phyloP scores from a whole-genome alignment of 345 rosid species.

The Euphorbia lathyris region DNA sequence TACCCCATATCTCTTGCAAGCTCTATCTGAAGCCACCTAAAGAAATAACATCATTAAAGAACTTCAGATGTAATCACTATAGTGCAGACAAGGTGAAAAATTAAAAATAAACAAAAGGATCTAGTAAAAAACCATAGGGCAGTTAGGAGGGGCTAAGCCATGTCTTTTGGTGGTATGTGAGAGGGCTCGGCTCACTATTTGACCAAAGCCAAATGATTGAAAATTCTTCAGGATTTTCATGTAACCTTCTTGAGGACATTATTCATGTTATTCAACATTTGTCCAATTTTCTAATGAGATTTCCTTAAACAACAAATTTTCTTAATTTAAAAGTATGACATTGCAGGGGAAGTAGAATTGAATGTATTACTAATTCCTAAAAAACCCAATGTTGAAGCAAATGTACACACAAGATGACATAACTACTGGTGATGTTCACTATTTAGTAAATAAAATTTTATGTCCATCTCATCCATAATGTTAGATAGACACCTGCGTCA shows the following conservation, averaged over 20 bases:
- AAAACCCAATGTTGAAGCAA: background rate
- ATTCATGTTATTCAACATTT: background rate
- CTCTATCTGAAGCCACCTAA: slow-evolving; percentile 94
- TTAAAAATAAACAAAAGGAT: slow-evolving; percentile 4
- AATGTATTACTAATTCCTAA: background rate
- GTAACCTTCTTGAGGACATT: background rate
- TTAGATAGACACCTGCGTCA: background rate
- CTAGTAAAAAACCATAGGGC: background rate
- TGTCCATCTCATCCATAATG: background rate
- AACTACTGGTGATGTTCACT: background rate
- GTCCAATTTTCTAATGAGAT: background rate
- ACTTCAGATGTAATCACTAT: slow-evolving; percentile 35
- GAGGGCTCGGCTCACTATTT: background rate
- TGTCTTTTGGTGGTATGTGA: background rate
- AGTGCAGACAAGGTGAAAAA: background rate
- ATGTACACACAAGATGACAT: background rate
- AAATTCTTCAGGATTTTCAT: background rate
- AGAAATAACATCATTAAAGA: slow-evolving; percentile 47
- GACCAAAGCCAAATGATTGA: background rate
- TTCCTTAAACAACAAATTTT: background rate
- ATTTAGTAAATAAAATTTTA: background rate
- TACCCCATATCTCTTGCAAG: slow-evolving; percentile 96
- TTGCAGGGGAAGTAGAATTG: background rate
- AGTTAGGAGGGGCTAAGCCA: background rate
- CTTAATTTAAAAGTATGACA: background rate